A percentile compares a stretch with the other conserved stretches of the same genome.
These are phyloP conservation scores for Batkoa obscura DNA, from an alignment of 371 early-diverging fungal species.

Conservation along the genomic window DNA sequence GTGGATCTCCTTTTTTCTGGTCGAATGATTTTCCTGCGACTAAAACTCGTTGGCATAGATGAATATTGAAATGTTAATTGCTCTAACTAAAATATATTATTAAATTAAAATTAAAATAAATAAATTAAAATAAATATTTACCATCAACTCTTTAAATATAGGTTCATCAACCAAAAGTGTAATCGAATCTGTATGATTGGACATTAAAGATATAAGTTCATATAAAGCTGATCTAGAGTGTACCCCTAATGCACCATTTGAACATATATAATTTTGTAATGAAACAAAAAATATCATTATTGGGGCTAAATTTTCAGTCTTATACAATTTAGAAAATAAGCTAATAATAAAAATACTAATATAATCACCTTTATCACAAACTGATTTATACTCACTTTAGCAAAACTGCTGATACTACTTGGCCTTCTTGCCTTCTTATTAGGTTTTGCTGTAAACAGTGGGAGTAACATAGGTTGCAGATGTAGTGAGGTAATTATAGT, in stretches of 20 bases:
- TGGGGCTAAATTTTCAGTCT: not conserved
- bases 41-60: not conserved
- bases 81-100: not conserved
- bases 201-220: not conserved
- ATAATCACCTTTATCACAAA: not conserved
- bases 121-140: not conserved
- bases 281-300: not conserved
- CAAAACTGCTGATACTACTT: not conserved
- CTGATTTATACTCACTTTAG: not conserved
- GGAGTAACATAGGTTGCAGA: not conserved
- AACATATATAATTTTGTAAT: not conserved
- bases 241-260: not conserved
- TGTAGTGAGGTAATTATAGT: not conserved
- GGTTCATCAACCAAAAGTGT: not conserved
- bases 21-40: not conserved
- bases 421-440: not conserved
- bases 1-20: no score
- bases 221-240: not conserved
- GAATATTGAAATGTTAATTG: not conserved
- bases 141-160: not conserved
- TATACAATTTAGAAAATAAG: not conserved
- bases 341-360: not conserved
- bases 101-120: not conserved
- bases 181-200: not conserved
- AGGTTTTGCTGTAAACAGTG: not conserved